These are phyloP conservation scores for Aspergillus costaricaensis DNA, from an alignment of 2,329 filamentous ascomycete species.

Conservation along the genomic window DNA sequence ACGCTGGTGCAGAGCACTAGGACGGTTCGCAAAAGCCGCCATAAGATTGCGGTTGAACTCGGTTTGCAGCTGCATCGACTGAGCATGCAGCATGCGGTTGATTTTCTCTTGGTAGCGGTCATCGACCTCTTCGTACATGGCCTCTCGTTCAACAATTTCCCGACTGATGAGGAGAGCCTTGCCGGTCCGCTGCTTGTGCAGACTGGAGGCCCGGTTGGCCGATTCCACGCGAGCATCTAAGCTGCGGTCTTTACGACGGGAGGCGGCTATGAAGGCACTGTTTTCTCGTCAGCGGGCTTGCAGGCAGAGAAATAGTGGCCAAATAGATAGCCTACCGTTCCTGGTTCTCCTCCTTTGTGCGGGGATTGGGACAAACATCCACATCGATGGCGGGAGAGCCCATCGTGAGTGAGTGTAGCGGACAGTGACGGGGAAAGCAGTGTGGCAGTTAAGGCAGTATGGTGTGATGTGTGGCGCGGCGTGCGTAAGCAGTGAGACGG, in stretches of 20 bases:
- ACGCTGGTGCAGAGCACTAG: conserved; percentile 26
- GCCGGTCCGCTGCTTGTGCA: conserved; percentile 85
- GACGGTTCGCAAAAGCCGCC: conserved; percentile 30
- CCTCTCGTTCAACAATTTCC: conserved; percentile 83
- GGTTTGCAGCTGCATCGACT: conserved; percentile 41
- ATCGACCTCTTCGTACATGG: conserved; percentile 96
- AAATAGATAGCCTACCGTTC: conserved; percentile 40
- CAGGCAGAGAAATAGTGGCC: not conserved
- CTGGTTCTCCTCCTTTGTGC: conserved; percentile 49
- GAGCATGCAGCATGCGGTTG: conserved; percentile 41
- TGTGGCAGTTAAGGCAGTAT: not conserved
- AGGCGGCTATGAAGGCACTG: conserved; percentile 90
- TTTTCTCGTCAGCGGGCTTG: not conserved
- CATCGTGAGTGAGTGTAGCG: conserved; percentile 16
- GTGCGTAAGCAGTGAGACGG: too few species aligned
- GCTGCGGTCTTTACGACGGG: conserved; percentile 80
- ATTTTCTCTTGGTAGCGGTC: conserved; percentile 61
- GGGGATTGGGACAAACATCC: conserved; percentile 36
- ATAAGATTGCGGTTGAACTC: conserved; percentile 41
- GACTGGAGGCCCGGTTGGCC: conserved; percentile 81
- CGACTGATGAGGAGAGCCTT: conserved; percentile 79
- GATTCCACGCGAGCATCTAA: conserved; percentile 87
- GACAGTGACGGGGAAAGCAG: not conserved
- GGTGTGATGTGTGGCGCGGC: too few species aligned
- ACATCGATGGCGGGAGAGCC: conserved; percentile 31